Conservation (phyloP, 2,329 filamentous ascomycete genomes). For the Pestalotiopsis sp. region DNA sequence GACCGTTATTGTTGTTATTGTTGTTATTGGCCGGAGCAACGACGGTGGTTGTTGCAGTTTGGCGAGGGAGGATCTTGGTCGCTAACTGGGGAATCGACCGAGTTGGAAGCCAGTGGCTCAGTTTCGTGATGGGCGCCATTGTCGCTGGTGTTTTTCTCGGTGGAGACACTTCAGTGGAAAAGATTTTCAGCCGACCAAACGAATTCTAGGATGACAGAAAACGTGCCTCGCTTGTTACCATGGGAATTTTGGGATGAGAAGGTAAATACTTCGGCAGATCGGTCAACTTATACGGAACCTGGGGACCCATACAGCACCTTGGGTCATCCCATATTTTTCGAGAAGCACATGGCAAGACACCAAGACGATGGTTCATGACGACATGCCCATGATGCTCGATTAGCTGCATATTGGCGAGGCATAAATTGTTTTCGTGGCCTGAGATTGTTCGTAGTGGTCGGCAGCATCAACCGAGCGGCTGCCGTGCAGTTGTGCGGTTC, state of each 20-base stretch:
- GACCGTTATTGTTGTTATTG: constrained; percentile 23
- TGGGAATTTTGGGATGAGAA: too few relatives aligned
- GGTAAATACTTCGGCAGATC: not conserved
- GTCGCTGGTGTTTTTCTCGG: not conserved
- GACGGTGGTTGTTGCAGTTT: constrained; percentile 28
- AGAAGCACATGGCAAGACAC: not conserved
- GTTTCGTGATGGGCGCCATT: constrained; percentile 1
- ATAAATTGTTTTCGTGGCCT: not conserved
- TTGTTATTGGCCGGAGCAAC: constrained; percentile 20
- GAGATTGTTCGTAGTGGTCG: not conserved
- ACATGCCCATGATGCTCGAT: not conserved
- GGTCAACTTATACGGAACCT: not conserved
- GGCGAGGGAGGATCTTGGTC: constrained; percentile 22
- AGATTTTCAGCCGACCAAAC: too few relatives aligned
- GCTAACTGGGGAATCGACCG: not conserved
- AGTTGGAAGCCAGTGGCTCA: not conserved
- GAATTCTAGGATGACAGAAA: too few relatives aligned
- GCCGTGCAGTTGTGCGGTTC: not conserved
- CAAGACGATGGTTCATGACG: not conserved
- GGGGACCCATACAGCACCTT: not conserved
- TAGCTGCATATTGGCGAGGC: not conserved
- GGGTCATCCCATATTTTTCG: not conserved
- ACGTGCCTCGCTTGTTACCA: too few relatives aligned
- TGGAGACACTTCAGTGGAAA: too few relatives aligned
- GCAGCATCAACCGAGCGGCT: not conserved